Evolutionary conservation across 306 rosid species (phyloP).

Genomic region (Quercus dentata): DNA sequence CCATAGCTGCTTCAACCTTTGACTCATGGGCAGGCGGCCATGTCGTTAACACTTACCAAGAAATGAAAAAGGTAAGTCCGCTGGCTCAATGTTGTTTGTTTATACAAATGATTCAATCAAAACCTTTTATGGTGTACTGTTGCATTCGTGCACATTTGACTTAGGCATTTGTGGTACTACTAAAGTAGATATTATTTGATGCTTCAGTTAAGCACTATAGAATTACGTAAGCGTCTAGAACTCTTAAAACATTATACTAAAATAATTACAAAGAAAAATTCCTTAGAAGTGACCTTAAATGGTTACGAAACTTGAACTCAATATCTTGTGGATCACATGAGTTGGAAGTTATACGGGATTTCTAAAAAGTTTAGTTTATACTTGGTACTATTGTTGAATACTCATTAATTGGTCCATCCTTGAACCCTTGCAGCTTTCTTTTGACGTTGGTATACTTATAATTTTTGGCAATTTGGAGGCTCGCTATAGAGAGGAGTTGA

Average conservation of each 20-base stretch:
- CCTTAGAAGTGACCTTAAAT: too few relatives aligned
- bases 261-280: too few relatives aligned
- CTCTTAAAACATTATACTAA: too few relatives aligned
- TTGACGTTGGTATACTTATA: slow-evolving; percentile 73
- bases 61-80: slow-evolving; percentile 67
- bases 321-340: too few relatives aligned
- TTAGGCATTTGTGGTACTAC: not conserved
- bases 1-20: slow-evolving; percentile 47
- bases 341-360: too few relatives aligned
- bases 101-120: slow-evolving; percentile 2
- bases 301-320: too few relatives aligned
- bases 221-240: too few relatives aligned
- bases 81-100: not conserved
- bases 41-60: slow-evolving; percentile 57
- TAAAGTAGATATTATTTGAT: too few relatives aligned
- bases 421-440: slow-evolving; percentile 58
- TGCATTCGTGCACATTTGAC: not conserved
- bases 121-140: slow-evolving; percentile 11
- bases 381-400: not conserved
- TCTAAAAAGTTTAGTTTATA: too few relatives aligned
- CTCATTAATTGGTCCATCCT: slow-evolving; percentile 1
- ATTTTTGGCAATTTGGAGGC: slow-evolving; percentile 62
- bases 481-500: slow-evolving; percentile 51
- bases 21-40: slow-evolving; percentile 42
- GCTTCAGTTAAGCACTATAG: too few relatives aligned